Conservation (phyloP, 2,329 filamentous ascomycete genomes). For the Curvularia spicifera region DNA sequence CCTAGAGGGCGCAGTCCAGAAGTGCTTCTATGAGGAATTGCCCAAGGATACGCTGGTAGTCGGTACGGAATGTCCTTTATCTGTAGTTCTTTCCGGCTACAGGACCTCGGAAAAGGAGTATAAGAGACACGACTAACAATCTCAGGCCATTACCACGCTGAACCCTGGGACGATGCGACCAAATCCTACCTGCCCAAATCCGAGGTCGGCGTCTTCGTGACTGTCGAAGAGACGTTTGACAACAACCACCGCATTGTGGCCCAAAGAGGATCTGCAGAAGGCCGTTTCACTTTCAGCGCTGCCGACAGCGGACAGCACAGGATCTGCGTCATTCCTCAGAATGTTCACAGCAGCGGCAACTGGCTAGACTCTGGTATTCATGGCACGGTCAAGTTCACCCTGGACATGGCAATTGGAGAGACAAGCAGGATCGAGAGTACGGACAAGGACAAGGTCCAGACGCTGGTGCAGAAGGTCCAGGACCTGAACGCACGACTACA, state of each 20-base stretch:
- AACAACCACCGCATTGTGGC: slow-evolving; percentile 95
- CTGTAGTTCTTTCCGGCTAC: not conserved
- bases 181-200: slow-evolving; percentile 74
- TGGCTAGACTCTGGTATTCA: slow-evolving; percentile 74
- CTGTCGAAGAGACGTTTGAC: slow-evolving; percentile 96
- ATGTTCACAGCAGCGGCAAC: slow-evolving; percentile 69
- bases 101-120: too few species aligned
- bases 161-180: slow-evolving; percentile 77
- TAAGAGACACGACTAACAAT: slow-evolving; percentile 16
- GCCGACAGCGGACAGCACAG: slow-evolving; percentile 94
- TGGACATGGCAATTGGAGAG: slow-evolving; percentile 94
- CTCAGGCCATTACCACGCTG: slow-evolving; percentile 79
- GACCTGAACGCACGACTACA: slow-evolving; percentile 86
- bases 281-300: slow-evolving; percentile 94
- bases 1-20: slow-evolving; percentile 82
- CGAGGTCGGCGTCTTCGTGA: slow-evolving; percentile 83
- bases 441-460: slow-evolving; percentile 91
- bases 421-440: slow-evolving; percentile 91
- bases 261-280: slow-evolving; percentile 75
- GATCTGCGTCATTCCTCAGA: slow-evolving; percentile 89
- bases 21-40: slow-evolving; percentile 98
- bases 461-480: slow-evolving; percentile 85
- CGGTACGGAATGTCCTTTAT: slow-evolving; percentile 58
- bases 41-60: slow-evolving; percentile 97
- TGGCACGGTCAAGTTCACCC: slow-evolving; percentile 79